Percentiles rank a stretch among this genome's conserved stretches.
Conservation (phyloP, 2,329 filamentous ascomycete species). For the Penicillium sp. region DNA sequence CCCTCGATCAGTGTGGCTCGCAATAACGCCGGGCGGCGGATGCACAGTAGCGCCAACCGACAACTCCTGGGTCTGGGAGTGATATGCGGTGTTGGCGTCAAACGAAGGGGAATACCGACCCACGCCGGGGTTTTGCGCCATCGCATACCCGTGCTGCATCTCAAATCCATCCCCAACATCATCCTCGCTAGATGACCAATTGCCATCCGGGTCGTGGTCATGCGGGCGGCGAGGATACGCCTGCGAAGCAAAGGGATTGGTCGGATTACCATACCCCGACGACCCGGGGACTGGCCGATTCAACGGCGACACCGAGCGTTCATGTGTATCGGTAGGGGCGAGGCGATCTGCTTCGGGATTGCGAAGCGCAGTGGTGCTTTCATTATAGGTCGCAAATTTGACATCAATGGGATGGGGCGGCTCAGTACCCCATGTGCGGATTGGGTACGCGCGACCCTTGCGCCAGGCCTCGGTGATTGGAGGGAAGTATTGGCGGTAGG, state of each 20-base stretch:
- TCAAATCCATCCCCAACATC: slow-evolving; percentile 35
- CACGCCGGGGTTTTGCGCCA: slow-evolving; percentile 24
- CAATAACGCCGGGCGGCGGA: slow-evolving; percentile 10
- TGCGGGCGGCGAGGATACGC: slow-evolving; percentile 28
- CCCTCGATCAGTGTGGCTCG: slow-evolving; percentile 12
- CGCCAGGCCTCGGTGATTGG: slow-evolving; percentile 54
- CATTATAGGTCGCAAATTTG: slow-evolving; percentile 6
- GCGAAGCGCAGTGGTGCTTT: slow-evolving; percentile 31
- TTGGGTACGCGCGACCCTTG: slow-evolving; percentile 59
- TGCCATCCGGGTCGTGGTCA: slow-evolving; percentile 30
- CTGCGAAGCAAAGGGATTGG: slow-evolving; percentile 27
- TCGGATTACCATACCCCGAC: slow-evolving; percentile 19
- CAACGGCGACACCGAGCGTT: slow-evolving; percentile 5
- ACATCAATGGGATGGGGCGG: slow-evolving; percentile 30
- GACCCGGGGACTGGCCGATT: slow-evolving; percentile 7
- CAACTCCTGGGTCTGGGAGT: slow-evolving; percentile 19
- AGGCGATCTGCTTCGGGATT: slow-evolving; percentile 32
- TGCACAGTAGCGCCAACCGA: slow-evolving; percentile 8
- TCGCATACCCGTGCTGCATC: slow-evolving; percentile 35
- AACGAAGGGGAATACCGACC: slow-evolving; percentile 22
- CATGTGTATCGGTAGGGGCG: slow-evolving; percentile 3
- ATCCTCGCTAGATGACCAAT: slow-evolving; percentile 41
- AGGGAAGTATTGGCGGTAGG: slow-evolving; percentile 61
- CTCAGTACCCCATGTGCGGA: slow-evolving; percentile 55
- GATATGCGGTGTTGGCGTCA: slow-evolving; percentile 31